Percentiles rank a stretch among this genome's conserved stretches.
Evolutionary conservation across 805 yeast species (phyloP).

Genomic region (Torulaspora microellipsoides): DNA sequence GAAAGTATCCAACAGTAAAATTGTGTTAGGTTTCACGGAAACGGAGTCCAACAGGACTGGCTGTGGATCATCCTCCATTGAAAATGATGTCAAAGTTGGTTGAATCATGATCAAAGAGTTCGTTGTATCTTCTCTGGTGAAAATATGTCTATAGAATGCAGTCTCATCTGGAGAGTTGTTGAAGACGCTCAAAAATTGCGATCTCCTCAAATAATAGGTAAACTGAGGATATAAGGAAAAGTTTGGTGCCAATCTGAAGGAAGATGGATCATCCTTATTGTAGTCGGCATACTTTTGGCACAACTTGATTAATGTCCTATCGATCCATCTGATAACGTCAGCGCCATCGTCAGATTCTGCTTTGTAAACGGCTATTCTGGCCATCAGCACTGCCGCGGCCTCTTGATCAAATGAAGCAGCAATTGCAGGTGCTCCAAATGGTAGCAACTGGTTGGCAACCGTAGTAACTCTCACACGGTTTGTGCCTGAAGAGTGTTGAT

Average conservation of each 20-base stretch:
- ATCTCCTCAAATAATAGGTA: conserved; percentile 90
- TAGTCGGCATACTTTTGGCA: conserved; percentile 94
- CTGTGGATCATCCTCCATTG: conserved; percentile 78
- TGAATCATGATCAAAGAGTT: conserved; percentile 96
- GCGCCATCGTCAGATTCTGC: conserved; percentile 82
- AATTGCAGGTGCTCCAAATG: conserved; percentile 52
- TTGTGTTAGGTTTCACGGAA: conserved; percentile 83
- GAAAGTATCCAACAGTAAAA: conserved; percentile 87
- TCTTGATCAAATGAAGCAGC: conserved; percentile 89
- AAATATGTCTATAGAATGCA: conserved; percentile 90
- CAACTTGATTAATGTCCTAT: conserved; percentile 80
- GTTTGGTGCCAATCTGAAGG: conserved; percentile 78
- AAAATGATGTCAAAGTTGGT: conserved; percentile 87
- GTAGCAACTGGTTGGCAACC: conserved; percentile 48
- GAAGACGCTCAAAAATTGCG: conserved; percentile 92
- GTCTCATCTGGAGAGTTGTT: conserved; percentile 99
- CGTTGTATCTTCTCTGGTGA: conserved; percentile 85
- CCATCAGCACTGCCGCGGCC: conserved; percentile 93
- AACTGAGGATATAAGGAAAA: conserved; percentile 92
- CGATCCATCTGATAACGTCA: conserved; percentile 92
- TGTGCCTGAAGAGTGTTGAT: conserved; percentile 93
- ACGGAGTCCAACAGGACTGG: conserved; percentile 92
- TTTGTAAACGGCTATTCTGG: conserved; percentile 85
- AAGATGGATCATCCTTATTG: conserved; percentile 74
- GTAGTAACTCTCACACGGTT: conserved; percentile 90